Percentiles rank a stretch among this genome's conserved stretches.
phyloP scores from a whole-genome alignment of 192 early-diverging fungal species.

The Diversispora eburnea region DNA sequence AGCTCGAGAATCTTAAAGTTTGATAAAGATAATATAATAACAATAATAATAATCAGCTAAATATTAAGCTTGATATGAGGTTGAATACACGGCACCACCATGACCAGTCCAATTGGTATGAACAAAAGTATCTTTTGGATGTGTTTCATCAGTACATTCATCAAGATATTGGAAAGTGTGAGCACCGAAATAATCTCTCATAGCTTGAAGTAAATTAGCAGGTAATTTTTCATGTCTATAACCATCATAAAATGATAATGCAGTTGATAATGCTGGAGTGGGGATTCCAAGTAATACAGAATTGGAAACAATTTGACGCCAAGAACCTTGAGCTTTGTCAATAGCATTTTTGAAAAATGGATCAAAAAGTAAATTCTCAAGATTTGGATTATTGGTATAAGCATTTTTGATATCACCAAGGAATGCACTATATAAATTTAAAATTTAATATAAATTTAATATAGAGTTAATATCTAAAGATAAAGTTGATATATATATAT shows the following conservation, averaged over 20 bases:
- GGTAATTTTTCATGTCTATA: conserved; percentile 86
- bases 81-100: conserved; percentile 66
- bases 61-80: conserved; percentile 53
- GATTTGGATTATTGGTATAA: conserved; percentile 79
- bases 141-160: conserved; percentile 20
- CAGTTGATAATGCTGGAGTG: conserved; percentile 83
- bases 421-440: conserved; percentile 66
- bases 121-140: conserved; percentile 37
- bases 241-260: conserved; percentile 96
- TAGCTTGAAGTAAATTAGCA: conserved; percentile 93
- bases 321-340: conserved; percentile 76
- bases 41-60: neutral
- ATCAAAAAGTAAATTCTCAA: conserved; percentile 92
- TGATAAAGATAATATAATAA: neutral
- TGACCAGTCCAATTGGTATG: conserved; percentile 99
- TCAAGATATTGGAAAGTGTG: conserved; percentile 30
- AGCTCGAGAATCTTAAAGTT: no score
- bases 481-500: no score
- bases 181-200: conserved; percentile 93
- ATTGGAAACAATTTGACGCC: conserved; percentile 84
- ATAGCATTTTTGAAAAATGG: conserved; percentile 95
- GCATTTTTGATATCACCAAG: conserved; percentile 96
- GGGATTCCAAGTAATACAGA: conserved; percentile 83
- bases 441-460: neutral
- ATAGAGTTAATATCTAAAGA: neutral